Percentiles rank a stretch among this genome's conserved stretches.
Conservation (phyloP, 2,329 filamentous ascomycete species). For the Botrytis sinoallii region DNA sequence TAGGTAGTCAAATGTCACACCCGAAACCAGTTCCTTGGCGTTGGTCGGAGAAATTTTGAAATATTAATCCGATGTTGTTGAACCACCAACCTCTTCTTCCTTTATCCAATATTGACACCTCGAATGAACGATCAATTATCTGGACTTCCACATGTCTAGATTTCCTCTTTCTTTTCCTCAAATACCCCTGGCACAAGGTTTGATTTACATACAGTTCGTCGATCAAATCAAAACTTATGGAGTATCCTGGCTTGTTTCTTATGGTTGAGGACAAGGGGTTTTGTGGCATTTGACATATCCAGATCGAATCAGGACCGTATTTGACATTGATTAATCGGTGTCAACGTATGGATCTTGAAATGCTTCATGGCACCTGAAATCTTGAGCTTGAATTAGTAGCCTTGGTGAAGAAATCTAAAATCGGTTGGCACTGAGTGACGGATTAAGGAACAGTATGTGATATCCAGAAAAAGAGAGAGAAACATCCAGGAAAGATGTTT, state of each 20-base stretch:
- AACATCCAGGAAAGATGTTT: not conserved
- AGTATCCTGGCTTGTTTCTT: not conserved
- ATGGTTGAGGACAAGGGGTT: not conserved
- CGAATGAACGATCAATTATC: not conserved
- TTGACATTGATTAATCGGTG: not conserved
- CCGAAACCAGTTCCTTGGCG: not conserved
- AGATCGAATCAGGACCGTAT: not conserved
- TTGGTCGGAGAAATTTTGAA: not conserved
- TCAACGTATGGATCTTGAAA: not conserved
- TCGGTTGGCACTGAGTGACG: not conserved
- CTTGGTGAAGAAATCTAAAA: not conserved
- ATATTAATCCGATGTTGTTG: not conserved
- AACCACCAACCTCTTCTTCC: not conserved
- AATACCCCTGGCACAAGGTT: not conserved
- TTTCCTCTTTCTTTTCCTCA: not conserved
- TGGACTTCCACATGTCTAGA: not conserved
- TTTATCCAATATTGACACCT: not conserved
- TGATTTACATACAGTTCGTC: not conserved
- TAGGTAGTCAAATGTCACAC: not conserved
- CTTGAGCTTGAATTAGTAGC: not conserved
- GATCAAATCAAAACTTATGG: not conserved
- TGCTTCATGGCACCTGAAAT: not conserved
- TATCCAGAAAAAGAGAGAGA: not conserved
- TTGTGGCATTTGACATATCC: not conserved
- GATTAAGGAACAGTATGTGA: not conserved